Conservation (phyloP, 148 eudicot species). For the Persicaria maculosa region DNA sequence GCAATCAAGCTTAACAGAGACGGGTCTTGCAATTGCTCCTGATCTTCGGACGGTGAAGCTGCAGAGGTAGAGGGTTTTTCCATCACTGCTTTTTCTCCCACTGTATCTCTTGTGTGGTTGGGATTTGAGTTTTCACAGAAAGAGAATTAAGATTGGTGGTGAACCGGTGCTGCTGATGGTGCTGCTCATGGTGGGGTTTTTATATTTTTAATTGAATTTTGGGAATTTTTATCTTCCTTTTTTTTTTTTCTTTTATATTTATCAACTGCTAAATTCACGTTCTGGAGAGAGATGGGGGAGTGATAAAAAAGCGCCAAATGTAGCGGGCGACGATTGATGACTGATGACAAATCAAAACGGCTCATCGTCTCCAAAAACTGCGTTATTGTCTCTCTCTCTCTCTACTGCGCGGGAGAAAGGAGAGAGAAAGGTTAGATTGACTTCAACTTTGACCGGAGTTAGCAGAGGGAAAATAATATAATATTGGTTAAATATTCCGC, state of each 20-base stretch:
- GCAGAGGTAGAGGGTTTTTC: constrained; percentile 16
- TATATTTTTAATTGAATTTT: no score
- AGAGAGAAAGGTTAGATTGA: background rate
- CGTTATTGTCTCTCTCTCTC: background rate
- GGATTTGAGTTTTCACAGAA: background rate
- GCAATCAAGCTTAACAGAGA: background rate
- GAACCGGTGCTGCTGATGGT: background rate
- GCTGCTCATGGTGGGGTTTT: background rate
- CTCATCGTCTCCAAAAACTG: background rate
- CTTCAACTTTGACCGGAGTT: constrained; percentile 10
- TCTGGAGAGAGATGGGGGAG: background rate
- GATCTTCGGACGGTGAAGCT: constrained; percentile 6
- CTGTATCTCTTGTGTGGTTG: background rate
- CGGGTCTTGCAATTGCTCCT: background rate
- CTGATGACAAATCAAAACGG: background rate
- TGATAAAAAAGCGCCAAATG: constrained; percentile 1
- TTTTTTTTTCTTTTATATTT: background rate
- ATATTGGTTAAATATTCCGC: background rate
- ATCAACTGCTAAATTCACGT: constrained; percentile 12
- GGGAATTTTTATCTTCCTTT: background rate
- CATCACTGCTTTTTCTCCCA: background rate
- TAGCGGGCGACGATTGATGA: background rate
- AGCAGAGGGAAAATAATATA: background rate
- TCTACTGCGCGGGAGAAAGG: background rate
- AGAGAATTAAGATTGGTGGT: constrained; percentile 3